Evolutionary conservation across 2,329 filamentous ascomycete species (phyloP), one percentile per base, ranked within the genome.

Genomic region (Aspergillus sp.): DNA sequence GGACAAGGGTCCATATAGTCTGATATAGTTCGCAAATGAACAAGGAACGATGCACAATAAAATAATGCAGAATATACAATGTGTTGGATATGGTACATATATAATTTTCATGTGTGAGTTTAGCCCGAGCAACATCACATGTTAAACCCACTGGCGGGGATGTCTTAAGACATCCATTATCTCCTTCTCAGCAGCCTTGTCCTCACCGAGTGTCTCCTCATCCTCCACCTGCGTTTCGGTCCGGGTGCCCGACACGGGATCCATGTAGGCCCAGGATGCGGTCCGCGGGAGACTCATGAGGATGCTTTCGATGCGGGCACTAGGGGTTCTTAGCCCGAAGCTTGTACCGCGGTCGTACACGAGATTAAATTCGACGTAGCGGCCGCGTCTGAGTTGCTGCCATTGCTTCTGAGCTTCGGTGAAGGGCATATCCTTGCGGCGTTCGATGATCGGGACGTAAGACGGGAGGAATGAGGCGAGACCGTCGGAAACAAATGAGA

Each of bases 281-380:
- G 93, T 98, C 64, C 96, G 80, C 5, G 95, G 95, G 73, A 99
- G 79, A 76, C 91, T 97, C 92, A 99, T 98, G 64, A 99, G 78
- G 58, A 99, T 99, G 74, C 93, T 97, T 82, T 99, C 95, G 3
- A 99, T 87, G 61, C 95, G 84, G 5, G 93, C 89, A 42, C 91
- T 91, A 0, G 95, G 95, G 0, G 93, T 96, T 70, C 95, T 95
- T 62, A 99, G 79, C 1, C 95, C 95, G 75, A 99, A 99, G 7
- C 90, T 88, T 2, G 95, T 99, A 3, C 95, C 95, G 24, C 95
- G 86, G 78, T 99, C 95, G 77, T 99, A 93, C 56, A 99, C 91
- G 39, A 99, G 83, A 77, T 99, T 99, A 77, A 99, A 99, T 77
- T 99, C 95, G 62, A 99, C 95, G 73, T 99, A 99, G 68, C 92